Base-by-base conservation (phyloP, 208 protist species). In the Leishmania lainsoni region DNA sequence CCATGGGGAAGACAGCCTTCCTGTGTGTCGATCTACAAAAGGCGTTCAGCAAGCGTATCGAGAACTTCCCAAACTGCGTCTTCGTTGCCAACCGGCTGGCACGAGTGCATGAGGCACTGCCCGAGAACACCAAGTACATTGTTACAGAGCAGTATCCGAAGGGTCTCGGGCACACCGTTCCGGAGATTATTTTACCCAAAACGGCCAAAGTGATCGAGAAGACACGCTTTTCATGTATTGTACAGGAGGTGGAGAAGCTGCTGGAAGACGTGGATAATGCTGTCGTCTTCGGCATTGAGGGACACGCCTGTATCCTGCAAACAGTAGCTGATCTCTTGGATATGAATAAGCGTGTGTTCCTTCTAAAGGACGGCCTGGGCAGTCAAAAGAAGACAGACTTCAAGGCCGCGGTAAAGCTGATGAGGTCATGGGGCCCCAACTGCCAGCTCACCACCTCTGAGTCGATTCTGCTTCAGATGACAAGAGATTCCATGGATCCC, bases 101-200 rank as follows among this genome's bases (percentile, higher is more conserved):
- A 2, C 73, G 75, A 32, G 68, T 93, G 52, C 90, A 94, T 83
- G 80, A 87, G 76, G 65, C 81, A 4, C 54, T 94, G n/a, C 83
- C 88, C 9, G 77, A 92, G 72, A 56, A 90, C 76, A 94, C 93
- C 32, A 91, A 89, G 81, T 95, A 92, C 85, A 91, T 94, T 61
- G 88, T 92, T 16, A 96, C 93, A 49, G 91, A 96, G 88, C 93
- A 96, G 80, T 95, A 96, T 83, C 93, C 91, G 5, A 95, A 96
- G 58, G 91, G 89, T 17, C 81, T 96, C 0, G 90, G 93, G 0
- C 77, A 76, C 77, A 94, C 87, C 26, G 92, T 93, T 45, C 86
- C 86, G 48, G 91, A 93, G 49, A 83, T 96, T 29, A 85, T 78
- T 14, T 78, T 96, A 35, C 93, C 93, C 16, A 45, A 85, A 52